Evolutionary conservation across 2,329 filamentous ascomycete genomes (phyloP), one percentile per base, ranked within the genome.

Genomic region (Xylariaceae sp.): DNA sequence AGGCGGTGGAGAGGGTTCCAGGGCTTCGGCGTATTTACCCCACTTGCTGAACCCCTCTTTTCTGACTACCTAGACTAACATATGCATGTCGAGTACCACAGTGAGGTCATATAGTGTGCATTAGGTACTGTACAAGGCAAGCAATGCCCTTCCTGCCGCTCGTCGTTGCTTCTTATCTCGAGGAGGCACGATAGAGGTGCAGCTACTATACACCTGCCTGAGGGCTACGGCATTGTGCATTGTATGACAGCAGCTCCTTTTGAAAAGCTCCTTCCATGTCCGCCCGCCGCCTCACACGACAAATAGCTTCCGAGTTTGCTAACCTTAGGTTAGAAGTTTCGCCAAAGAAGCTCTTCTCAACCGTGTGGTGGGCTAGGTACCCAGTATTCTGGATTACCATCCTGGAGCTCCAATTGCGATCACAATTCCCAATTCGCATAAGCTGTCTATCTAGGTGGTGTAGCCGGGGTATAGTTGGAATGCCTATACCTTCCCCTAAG

Each of bases 31-130:
- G 49, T 50, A 54, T 64, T 64, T 45, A n/a, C 43, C 58, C 64
- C 64, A 65, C 61, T 60, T 63, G 57, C 51, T 59, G 59, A 60
- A 60, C 61, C 55, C 63, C 58, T 59, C 59, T 48, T 58, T 60
- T 53, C 56, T 59, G 62, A 58, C 60, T 63, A 59, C 60, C 62
- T 53, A 19, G 19, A 19, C 19, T 19, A 19, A 19, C 19, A 50
- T 53, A 30, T 46, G 56, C 57, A 55, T 31, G 46, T 55, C 30
- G 39, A 53, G 51, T 47, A 50, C 50, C 50, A 41, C 47, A 43
- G 50, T 59, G 59, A 60, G 54, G 56, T 59, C 50, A 60, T 55
- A 50, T 46, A 51, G 51, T 39, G 44, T 34, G 32, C 35, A 11
- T 11, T 37, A 37, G 35, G 8, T 19, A 26, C 12, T 40, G 26